These are phyloP conservation scores for Crotalaria pallida DNA, from an alignment of 306 rosid species.

Conservation along the genomic window DNA sequence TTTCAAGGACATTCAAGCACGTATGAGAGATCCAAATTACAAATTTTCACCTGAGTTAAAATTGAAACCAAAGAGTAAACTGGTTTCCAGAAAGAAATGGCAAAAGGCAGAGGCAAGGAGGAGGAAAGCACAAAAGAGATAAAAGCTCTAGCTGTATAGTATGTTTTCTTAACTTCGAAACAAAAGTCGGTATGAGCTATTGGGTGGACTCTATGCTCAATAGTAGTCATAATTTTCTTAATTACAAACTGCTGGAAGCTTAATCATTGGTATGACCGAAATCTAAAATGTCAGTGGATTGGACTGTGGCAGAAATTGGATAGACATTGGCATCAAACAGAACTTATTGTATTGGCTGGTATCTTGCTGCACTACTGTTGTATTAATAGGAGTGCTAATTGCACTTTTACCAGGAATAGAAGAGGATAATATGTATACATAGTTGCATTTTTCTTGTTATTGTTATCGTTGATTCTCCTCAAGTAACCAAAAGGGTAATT, in stretches of 20 bases:
- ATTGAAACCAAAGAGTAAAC: slow-evolving; percentile 72
- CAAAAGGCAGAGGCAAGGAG: slow-evolving; percentile 71
- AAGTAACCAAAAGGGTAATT: no score
- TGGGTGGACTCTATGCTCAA: no score
- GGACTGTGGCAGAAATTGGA: background rate
- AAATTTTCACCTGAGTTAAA: slow-evolving; percentile 76
- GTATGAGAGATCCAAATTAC: slow-evolving; percentile 78
- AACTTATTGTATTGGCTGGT: background rate
- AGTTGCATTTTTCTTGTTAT: no score
- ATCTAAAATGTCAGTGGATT: background rate
- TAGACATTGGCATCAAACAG: background rate
- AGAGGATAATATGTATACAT: no score
- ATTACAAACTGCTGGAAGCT: background rate
- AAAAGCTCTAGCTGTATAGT: background rate
- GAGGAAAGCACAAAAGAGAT: slow-evolving; percentile 63
- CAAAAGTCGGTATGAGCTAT: no score
- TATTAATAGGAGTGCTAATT: no score
- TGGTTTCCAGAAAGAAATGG: slow-evolving; percentile 70
- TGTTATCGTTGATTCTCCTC: no score
- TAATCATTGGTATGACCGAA: background rate
- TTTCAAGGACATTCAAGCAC: slow-evolving; percentile 76
- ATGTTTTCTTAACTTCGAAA: background rate
- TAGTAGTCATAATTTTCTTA: background rate
- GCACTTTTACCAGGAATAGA: no score
- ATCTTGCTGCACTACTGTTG: background rate